These are phyloP conservation scores for Diplodia corticola DNA, from an alignment of 2,329 filamentous ascomycete genomes.

Conservation along the genomic window DNA sequence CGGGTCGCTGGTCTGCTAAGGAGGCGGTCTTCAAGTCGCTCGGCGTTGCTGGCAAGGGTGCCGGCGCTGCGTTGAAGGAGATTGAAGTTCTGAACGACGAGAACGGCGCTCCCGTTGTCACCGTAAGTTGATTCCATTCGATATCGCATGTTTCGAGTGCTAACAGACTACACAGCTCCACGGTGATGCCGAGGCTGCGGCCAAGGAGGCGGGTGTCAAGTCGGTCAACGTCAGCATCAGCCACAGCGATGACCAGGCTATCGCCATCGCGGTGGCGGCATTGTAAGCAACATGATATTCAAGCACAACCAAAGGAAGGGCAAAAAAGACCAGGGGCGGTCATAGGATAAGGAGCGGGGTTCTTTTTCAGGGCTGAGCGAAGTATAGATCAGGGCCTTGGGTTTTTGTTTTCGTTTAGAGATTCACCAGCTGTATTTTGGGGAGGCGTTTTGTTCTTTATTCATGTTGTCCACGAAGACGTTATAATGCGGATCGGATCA, in stretches of 20 bases:
- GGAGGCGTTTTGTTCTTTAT: not conserved
- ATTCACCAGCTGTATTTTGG: conserved; percentile 13
- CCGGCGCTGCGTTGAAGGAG: conserved; percentile 85
- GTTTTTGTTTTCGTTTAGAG: not conserved
- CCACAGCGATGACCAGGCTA: conserved; percentile 90
- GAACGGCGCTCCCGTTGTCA: conserved; percentile 78
- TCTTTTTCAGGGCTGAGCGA: conserved; percentile 1
- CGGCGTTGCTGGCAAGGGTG: conserved; percentile 81
- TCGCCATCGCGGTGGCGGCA: conserved; percentile 86
- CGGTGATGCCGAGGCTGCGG: conserved; percentile 78
- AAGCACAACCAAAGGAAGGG: not conserved
- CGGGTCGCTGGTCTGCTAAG: conserved; percentile 95
- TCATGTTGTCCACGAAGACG: not conserved
- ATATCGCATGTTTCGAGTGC: not conserved
- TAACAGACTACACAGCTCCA: conserved; percentile 63
- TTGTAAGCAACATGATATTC: conserved; percentile 53
- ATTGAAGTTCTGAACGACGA: conserved; percentile 88
- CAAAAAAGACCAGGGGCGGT: conserved; percentile 12
- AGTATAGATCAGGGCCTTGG: conserved; percentile 12
- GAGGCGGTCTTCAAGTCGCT: conserved; percentile 98
- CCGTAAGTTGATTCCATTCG: conserved; percentile 61
- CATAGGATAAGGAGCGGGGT: not conserved
- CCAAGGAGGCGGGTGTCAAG: conserved; percentile 84
- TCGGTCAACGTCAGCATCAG: conserved; percentile 91
- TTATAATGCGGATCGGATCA: conserved; percentile 10